These are phyloP conservation scores for Penicillium hesseltinei DNA, from an alignment of 2,329 filamentous ascomycete genomes.

Conservation along the genomic window DNA sequence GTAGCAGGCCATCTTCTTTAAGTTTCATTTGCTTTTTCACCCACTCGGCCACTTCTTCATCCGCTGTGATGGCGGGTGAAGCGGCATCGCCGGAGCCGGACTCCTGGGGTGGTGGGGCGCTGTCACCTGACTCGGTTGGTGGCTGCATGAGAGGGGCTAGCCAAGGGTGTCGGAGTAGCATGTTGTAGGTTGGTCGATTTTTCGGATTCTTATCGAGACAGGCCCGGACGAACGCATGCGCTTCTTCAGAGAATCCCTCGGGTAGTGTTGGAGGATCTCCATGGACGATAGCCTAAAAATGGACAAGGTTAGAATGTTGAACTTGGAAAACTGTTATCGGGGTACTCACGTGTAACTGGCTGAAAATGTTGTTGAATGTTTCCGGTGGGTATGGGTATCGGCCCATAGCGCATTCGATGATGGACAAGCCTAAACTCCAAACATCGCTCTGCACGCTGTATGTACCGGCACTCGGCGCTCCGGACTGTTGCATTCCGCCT, in stretches of 20 bases:
- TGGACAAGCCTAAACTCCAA: conserved; percentile 90
- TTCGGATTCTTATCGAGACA: conserved; percentile 93
- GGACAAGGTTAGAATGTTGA: conserved; percentile 17
- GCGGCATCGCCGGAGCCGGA: conserved; percentile 32
- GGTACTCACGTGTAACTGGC: conserved; percentile 82
- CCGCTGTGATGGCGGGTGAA: conserved; percentile 54
- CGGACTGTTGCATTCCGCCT: conserved; percentile 71
- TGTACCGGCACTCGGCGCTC: conserved; percentile 71
- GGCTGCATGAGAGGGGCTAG: conserved; percentile 72
- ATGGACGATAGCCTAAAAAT: conserved; percentile 83
- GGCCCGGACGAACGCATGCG: conserved; percentile 80
- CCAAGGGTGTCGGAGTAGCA: conserved; percentile 88
- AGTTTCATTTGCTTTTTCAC: conserved; percentile 69
- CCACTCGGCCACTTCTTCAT: conserved; percentile 84
- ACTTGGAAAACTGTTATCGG: background rate
- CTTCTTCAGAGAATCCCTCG: conserved; percentile 72
- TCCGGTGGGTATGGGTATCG: conserved; percentile 95
- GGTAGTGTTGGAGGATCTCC: conserved; percentile 92
- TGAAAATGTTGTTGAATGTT: conserved; percentile 97
- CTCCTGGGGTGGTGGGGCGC: conserved; percentile 33
- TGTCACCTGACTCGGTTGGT: conserved; percentile 64
- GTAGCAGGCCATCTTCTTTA: conserved; percentile 59
- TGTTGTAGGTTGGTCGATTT: conserved; percentile 88
- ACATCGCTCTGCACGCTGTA: conserved; percentile 98
- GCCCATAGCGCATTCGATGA: conserved; percentile 94